Conservation (phyloP, 1,284 basidiomycete species). For the Inonotus hispidus region DNA sequence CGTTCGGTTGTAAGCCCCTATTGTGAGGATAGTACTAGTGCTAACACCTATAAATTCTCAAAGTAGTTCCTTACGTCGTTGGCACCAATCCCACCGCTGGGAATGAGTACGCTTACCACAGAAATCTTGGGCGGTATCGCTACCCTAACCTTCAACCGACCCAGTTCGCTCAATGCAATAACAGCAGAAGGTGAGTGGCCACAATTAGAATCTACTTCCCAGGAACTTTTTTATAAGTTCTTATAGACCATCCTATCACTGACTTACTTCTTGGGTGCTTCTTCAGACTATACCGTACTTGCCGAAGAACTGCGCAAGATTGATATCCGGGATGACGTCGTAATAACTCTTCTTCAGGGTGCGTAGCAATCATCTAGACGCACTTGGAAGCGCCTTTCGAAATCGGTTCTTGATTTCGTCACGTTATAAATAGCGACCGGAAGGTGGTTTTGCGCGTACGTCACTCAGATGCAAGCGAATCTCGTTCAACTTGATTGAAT, state of each 20-base stretch:
- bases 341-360: conserved; percentile 67
- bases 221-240: too few species aligned
- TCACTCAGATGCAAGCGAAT: background rate
- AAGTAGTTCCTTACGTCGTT: background rate
- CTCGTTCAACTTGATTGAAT: background rate
- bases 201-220: background rate
- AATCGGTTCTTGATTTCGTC: background rate
- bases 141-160: conserved; percentile 62
- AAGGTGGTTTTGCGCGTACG: conserved; percentile 69
- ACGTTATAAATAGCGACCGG: conserved; percentile 43
- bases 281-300: conserved; percentile 56
- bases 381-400: background rate
- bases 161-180: conserved; percentile 54
- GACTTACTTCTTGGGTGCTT: too few species aligned
- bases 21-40: too few species aligned
- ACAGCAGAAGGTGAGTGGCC: conserved; percentile 43
- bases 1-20: too few species aligned
- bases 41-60: background rate
- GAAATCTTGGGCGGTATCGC: conserved; percentile 53
- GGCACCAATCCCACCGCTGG: background rate
- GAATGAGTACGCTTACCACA: conserved; percentile 38
- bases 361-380: conserved; percentile 17
- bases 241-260: too few species aligned
- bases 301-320: conserved; percentile 52
- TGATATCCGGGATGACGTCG: conserved; percentile 54